A percentile compares a stretch with the other conserved stretches of the same genome.
phyloP scores from a whole-genome alignment of 345 rosid species.

The Gossypium mustelinum region DNA sequence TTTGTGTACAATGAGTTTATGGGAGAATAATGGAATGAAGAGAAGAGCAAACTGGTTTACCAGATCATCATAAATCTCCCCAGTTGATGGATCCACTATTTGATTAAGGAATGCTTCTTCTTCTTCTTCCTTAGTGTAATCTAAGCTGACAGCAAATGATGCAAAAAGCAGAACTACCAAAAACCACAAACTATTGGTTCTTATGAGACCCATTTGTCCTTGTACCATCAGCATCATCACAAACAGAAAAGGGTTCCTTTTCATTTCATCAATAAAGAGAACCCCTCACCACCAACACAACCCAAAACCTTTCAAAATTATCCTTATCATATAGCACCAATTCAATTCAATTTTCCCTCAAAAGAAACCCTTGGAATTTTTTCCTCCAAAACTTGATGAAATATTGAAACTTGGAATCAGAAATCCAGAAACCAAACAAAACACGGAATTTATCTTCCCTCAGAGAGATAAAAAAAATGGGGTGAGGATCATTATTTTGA shows the following conservation, averaged over 20 bases:
- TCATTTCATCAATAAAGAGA: conserved; percentile 34
- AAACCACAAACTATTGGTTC: conserved; percentile 22
- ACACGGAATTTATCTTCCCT: conserved; percentile 14
- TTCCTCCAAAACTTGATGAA: conserved; percentile 9
- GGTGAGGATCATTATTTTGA: conserved; percentile 12
- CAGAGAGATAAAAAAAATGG: neutral
- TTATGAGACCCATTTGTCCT: conserved; percentile 32
- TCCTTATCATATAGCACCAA: neutral
- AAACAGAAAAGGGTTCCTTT: conserved; percentile 21
- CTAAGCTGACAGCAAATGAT: conserved; percentile 16
- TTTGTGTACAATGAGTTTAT: neutral
- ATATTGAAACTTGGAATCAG: conserved; percentile 10
- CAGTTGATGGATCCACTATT: conserved; percentile 43
- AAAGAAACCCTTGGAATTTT: neutral
- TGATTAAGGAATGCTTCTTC: conserved; percentile 33
- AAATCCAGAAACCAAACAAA: neutral
- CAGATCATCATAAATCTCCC: conserved; percentile 44
- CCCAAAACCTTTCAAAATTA: conserved; percentile 13
- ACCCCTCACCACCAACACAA: conserved; percentile 13
- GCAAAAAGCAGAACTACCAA: conserved; percentile 34
- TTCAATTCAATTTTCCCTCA: neutral
- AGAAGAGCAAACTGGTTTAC: conserved; percentile 32
- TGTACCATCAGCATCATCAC: conserved; percentile 9
- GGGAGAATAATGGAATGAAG: conserved; percentile 6
- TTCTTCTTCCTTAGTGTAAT: conserved; percentile 24